Percentiles rank a stretch among this genome's conserved stretches.
These are phyloP conservation scores for Fabrea salina DNA, from an alignment of 169 alveolate genomes.

Conservation along the genomic window DNA sequence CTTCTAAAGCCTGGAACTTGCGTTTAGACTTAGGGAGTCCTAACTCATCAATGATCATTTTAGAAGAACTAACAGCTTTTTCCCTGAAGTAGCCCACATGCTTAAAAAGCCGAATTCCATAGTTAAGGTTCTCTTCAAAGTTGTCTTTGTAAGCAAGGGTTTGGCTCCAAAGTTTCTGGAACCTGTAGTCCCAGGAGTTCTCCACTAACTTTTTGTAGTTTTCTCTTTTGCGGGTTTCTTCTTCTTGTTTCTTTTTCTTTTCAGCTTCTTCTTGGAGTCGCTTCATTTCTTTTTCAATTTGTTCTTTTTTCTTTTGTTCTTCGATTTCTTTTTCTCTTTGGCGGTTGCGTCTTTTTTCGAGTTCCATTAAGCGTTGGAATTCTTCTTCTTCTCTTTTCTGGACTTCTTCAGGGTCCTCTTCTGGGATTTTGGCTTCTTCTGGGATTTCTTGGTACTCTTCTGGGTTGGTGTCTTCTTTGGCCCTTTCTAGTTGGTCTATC, in stretches of 20 bases:
- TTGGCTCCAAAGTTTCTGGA: not conserved
- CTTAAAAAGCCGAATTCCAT: not conserved
- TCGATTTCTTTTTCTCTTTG: constrained; percentile 16
- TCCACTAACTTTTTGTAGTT: not conserved
- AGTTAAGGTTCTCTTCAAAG: not conserved
- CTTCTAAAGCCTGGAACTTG: not conserved
- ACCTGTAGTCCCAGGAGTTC: constrained; percentile 18
- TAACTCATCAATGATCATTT: not conserved
- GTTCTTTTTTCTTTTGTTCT: not conserved
- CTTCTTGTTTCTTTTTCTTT: not conserved
- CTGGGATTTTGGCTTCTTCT: not conserved
- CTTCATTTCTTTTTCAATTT: not conserved
- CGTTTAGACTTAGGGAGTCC: not conserved
- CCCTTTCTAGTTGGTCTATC: not conserved
- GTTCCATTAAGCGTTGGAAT: not conserved
- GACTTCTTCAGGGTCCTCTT: not conserved
- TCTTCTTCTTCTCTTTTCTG: not conserved
- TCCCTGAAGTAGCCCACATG: not conserved
- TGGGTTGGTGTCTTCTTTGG: not conserved
- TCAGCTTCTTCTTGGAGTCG: constrained; percentile 21
- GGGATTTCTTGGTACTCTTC: not conserved
- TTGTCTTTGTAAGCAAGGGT: not conserved
- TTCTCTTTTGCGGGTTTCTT: not conserved
- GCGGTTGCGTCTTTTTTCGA: not conserved
- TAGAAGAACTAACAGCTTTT: not conserved